Conservation (phyloP, 1,139 yeast genomes). For the Wickerhamomyces sp. region DNA sequence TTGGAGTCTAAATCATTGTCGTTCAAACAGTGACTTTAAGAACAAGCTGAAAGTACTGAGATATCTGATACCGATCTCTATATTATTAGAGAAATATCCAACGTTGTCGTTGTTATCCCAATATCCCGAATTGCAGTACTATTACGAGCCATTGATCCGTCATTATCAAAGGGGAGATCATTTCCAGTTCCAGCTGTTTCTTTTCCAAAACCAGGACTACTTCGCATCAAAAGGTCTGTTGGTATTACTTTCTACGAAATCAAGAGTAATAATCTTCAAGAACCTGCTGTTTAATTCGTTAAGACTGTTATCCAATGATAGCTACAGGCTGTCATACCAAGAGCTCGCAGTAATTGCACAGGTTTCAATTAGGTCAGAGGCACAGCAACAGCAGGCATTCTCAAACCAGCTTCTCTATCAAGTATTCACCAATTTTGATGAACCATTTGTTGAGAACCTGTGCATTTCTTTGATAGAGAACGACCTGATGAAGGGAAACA, state of each 20-base stretch:
- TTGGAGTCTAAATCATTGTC: constrained; percentile 55
- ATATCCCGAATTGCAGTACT: constrained; percentile 30
- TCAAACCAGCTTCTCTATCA: constrained; percentile 15
- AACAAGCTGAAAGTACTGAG: constrained; percentile 29
- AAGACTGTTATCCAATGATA: constrained; percentile 5
- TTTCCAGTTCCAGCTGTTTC: constrained; percentile 28
- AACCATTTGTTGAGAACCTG: constrained; percentile 40
- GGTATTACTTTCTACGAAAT: constrained; percentile 36
- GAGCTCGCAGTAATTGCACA: constrained; percentile 9
- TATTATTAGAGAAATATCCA: constrained; percentile 50
- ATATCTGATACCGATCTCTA: constrained; percentile 52
- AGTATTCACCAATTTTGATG: constrained; percentile 4
- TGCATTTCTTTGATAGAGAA: constrained; percentile 48
- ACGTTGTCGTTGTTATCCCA: constrained; percentile 28
- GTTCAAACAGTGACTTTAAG: constrained; percentile 34
- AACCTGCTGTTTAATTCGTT: constrained; percentile 37
- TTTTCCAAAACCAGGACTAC: constrained; percentile 32
- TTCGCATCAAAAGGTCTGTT: constrained; percentile 36
- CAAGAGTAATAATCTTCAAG: constrained; percentile 41
- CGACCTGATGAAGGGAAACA: constrained; percentile 48
- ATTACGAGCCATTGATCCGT: constrained; percentile 35
- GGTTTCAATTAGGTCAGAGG: constrained; percentile 14
- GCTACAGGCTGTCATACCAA: constrained; percentile 9
- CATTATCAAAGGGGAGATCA: constrained; percentile 40
- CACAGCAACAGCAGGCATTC: constrained; percentile 11